Conservation (phyloP, 805 yeast genomes). For the Ogataea parapolymorpha region DNA sequence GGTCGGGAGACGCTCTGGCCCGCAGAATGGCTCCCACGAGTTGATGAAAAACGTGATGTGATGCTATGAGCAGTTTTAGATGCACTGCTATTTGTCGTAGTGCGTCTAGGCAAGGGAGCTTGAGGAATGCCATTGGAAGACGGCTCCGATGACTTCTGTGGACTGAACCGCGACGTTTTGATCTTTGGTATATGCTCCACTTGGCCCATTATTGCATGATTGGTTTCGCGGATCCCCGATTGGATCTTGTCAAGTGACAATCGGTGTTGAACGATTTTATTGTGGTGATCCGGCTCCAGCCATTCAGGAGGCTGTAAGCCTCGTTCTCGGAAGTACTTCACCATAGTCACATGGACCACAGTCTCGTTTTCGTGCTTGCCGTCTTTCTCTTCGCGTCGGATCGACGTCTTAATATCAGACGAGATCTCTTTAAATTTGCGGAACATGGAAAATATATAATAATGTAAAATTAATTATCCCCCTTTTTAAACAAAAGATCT, state of each 20-base stretch:
- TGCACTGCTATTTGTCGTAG: constrained; percentile 1
- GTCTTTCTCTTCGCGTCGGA: constrained; percentile 34
- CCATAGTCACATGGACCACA: constrained; percentile 31
- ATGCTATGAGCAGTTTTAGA: constrained; percentile 3
- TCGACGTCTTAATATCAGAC: constrained; percentile 18
- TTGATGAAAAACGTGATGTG: constrained; percentile 14
- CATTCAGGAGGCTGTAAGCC: constrained; percentile 29
- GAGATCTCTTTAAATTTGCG: constrained; percentile 22
- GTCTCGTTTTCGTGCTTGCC: constrained; percentile 34
- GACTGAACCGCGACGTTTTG: constrained; percentile 13
- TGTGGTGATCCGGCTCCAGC: constrained; percentile 16
- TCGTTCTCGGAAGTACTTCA: constrained; percentile 25
- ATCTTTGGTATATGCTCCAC: constrained; percentile 15
- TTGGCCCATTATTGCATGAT: constrained; percentile 14
- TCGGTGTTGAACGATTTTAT: constrained; percentile 1
- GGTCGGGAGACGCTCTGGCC: constrained; percentile 1
- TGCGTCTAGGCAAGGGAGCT: constrained; percentile 11
- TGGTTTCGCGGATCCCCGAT: constrained; percentile 10
- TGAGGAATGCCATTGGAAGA: constrained; percentile 8
- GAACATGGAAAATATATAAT: constrained; percentile 14
- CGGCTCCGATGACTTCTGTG: constrained; percentile 5
- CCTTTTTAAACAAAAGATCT: constrained; percentile 6
- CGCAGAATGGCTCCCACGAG: constrained; percentile 1
- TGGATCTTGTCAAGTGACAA: constrained; percentile 14
- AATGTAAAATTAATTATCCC: constrained; percentile 1